These are phyloP conservation scores for Phytophthora litchii DNA, from an alignment of 352 stramenopile species.

Conservation along the genomic window DNA sequence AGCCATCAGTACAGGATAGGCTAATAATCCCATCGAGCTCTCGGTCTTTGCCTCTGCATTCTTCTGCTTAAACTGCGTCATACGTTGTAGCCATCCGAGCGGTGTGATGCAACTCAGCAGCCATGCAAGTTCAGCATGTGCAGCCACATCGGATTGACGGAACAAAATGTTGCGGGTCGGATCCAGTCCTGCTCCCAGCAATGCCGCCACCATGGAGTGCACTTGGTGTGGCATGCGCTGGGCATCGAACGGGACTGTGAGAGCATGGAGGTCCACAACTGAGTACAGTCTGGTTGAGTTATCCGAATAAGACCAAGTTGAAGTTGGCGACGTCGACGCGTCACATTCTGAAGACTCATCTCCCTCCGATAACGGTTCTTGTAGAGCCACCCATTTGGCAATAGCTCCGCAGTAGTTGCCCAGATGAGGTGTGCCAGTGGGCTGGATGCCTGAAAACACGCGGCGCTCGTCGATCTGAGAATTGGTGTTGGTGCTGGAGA, in stretches of 20 bases:
- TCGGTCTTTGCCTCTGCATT: conserved; percentile 76
- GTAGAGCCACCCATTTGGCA: conserved; percentile 96
- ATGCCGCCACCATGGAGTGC: conserved; percentile 91
- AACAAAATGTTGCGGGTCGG: conserved; percentile 76
- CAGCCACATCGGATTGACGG: conserved; percentile 76
- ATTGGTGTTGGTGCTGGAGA: not conserved
- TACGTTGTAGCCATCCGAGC: conserved; percentile 98
- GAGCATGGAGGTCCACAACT: conserved; percentile 98
- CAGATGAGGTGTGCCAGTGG: conserved; percentile 97
- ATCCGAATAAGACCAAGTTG: conserved; percentile 15
- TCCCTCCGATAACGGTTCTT: conserved; percentile 50
- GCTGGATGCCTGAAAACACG: conserved; percentile 98
- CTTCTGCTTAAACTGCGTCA: conserved; percentile 99
- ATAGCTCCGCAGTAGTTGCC: conserved; percentile 99
- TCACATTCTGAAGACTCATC: conserved; percentile 26
- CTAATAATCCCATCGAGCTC: conserved; percentile 93
- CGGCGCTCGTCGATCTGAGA: conserved; percentile 38
- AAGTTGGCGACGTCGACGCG: conserved; percentile 23
- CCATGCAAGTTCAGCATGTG: conserved; percentile 97
- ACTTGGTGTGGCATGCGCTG: conserved; percentile 89
- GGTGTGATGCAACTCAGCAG: conserved; percentile 97
- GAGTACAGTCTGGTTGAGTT: conserved; percentile 52
- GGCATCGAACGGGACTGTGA: conserved; percentile 97
- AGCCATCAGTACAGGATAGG: conserved; percentile 99
- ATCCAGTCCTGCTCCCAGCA: conserved; percentile 94